Percentiles rank a stretch among this genome's conserved stretches.
These are phyloP conservation scores for Yamadazyma dendronema DNA, from an alignment of 1,139 yeast species.

Conservation along the genomic window DNA sequence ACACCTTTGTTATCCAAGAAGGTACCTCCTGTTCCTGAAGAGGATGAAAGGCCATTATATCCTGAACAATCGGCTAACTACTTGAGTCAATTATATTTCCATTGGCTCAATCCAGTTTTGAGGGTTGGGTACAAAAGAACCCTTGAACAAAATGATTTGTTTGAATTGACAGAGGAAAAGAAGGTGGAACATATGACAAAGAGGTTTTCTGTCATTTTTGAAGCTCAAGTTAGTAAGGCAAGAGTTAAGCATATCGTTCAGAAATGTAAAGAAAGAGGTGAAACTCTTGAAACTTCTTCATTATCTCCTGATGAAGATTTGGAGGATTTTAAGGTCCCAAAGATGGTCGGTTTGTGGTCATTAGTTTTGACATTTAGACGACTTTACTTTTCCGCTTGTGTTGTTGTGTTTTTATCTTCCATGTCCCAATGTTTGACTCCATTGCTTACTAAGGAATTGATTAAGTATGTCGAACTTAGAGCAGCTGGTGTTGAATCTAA, in stretches of 20 bases:
- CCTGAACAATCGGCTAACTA: constrained; percentile 23
- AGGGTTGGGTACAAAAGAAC: constrained; percentile 67
- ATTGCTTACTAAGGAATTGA: constrained; percentile 28
- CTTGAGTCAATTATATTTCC: constrained; percentile 38
- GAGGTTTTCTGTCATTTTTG: constrained; percentile 29
- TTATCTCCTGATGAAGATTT: constrained; percentile 24
- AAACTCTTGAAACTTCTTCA: constrained; percentile 21
- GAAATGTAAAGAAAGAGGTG: constrained; percentile 28
- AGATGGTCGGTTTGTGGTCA: constrained; percentile 17
- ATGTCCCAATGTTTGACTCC: constrained; percentile 26
- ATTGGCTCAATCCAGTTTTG: constrained; percentile 61
- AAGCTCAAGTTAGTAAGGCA: constrained; percentile 27
- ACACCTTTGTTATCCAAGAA: constrained; percentile 19
- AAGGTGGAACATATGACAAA: constrained; percentile 47
- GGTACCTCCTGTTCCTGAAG: constrained; percentile 53
- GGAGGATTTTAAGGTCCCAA: constrained; percentile 24
- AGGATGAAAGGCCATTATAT: constrained; percentile 44
- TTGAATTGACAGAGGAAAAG: constrained; percentile 47
- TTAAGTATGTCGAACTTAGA: constrained; percentile 25
- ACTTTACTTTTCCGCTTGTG: constrained; percentile 24
- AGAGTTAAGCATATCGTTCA: constrained; percentile 19
- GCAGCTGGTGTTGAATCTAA: constrained; percentile 22
- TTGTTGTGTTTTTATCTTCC: constrained; percentile 20
- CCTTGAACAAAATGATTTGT: constrained; percentile 62
- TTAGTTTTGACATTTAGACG: constrained; percentile 29